Percentiles rank a stretch among this genome's conserved stretches.
phyloP scores from a whole-genome alignment of 352 stramenopile genomes.

The Globisporangium iwayamae region DNA sequence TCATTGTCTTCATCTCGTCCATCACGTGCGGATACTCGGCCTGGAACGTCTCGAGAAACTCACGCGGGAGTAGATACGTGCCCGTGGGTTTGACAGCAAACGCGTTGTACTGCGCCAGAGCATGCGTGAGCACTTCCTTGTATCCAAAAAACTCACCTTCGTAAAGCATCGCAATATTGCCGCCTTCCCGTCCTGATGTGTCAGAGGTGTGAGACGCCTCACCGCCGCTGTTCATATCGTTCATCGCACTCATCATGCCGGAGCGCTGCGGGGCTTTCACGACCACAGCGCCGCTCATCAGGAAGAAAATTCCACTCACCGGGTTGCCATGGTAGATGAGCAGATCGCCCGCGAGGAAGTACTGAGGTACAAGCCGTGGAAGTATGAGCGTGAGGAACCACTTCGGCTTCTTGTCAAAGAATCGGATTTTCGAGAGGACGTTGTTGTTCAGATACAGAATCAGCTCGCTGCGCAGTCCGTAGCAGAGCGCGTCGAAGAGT shows the following conservation, averaged over 20 bases:
- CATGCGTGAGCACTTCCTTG: constrained; percentile 63
- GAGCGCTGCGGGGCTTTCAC: constrained; percentile 30
- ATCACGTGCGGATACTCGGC: constrained; percentile 52
- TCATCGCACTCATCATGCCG: not conserved
- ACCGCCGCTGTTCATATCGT: not conserved
- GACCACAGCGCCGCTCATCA: constrained; percentile 62
- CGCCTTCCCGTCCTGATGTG: constrained; percentile 20
- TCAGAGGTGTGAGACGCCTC: constrained; percentile 9
- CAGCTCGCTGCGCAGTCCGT: constrained; percentile 61
- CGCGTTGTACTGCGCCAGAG: constrained; percentile 59
- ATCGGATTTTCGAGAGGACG: constrained; percentile 59
- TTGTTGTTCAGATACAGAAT: constrained; percentile 60
- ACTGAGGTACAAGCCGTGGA: constrained; percentile 62
- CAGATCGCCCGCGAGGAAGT: constrained; percentile 62
- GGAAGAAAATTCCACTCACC: constrained; percentile 73
- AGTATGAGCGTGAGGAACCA: constrained; percentile 77
- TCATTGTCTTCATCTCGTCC: constrained; percentile 63
- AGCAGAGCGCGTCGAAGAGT: constrained; percentile 64
- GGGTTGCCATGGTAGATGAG: constrained; percentile 69
- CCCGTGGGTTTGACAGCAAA: constrained; percentile 57
- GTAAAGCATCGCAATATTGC: constrained; percentile 61
- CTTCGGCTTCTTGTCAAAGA: constrained; percentile 85
- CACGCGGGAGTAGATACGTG: constrained; percentile 60
- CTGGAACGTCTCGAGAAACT: constrained; percentile 55
- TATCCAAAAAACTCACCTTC: constrained; percentile 80